These are phyloP conservation scores for Panicum miliaceum DNA, from an alignment of 176 grass and related monocot genomes.

Conservation along the genomic window DNA sequence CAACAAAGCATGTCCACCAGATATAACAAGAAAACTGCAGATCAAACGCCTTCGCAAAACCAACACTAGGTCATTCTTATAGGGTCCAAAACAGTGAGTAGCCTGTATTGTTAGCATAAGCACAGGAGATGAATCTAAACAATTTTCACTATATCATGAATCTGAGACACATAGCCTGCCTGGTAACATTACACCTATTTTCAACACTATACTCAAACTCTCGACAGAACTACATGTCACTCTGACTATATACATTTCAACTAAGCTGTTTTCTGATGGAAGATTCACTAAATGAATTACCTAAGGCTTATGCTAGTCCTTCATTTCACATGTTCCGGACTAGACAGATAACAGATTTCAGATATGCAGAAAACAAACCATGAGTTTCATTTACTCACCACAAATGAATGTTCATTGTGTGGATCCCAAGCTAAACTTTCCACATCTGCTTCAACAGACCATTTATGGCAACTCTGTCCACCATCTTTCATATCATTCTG, in stretches of 20 bases:
- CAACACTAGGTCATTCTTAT: neutral
- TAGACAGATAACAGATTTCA: neutral
- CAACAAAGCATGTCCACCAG: neutral
- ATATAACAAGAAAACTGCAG: neutral
- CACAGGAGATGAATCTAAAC: neutral
- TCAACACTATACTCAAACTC: neutral
- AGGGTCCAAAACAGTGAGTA: neutral
- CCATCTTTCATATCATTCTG: constrained; percentile 87
- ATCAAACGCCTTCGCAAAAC: neutral
- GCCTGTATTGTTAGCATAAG: neutral
- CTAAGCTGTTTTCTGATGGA: neutral
- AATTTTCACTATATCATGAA: neutral
- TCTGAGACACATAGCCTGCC: neutral
- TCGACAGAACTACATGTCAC: neutral
- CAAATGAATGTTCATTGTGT: constrained; percentile 73
- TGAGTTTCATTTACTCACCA: constrained; percentile 54
- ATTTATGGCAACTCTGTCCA: constrained; percentile 61
- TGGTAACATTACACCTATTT: neutral
- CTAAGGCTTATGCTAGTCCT: neutral
- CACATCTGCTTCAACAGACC: constrained; percentile 78
- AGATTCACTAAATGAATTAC: constrained; percentile 7
- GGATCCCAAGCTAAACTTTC: constrained; percentile 96
- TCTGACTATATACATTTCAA: neutral
- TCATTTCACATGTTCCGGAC: constrained; percentile 8
- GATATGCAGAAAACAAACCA: constrained; percentile 20